Evolutionary conservation across 495 filamentous ascomycete genomes (phyloP).

Genomic region (Chaetomium tenue): DNA sequence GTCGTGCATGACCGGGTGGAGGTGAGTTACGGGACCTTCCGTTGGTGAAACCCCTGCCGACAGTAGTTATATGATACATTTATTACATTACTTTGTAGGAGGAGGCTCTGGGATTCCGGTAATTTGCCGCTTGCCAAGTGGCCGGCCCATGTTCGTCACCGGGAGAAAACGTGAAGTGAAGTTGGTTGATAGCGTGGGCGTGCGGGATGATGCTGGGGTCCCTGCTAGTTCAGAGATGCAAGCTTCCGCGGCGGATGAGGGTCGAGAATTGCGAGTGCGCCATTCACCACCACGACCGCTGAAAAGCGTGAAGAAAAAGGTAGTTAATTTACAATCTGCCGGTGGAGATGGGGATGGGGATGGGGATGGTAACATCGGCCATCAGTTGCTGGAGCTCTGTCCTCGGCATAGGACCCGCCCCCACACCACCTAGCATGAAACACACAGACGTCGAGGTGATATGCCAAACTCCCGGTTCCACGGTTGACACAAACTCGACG

Average conservation of each 20-base stretch:
- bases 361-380: slow-evolving; percentile 1
- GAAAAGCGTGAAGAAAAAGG: no score
- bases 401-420: slow-evolving; percentile 12
- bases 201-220: neutral
- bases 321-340: neutral
- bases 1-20: neutral
- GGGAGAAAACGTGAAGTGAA: slow-evolving; percentile 11
- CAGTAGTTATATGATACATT: no score
- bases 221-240: neutral
- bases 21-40: slow-evolving; percentile 3
- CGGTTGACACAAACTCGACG: neutral
- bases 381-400: neutral
- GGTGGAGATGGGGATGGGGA: neutral
- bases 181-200: slow-evolving; percentile 1
- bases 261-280: neutral
- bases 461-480: neutral
- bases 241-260: neutral
- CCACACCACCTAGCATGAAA: slow-evolving; percentile 10
- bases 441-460: slow-evolving; percentile 3
- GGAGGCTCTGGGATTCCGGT: slow-evolving; percentile 30
- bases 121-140: slow-evolving; percentile 36
- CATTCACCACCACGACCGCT: neutral
- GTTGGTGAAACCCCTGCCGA: neutral
- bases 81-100: neutral
- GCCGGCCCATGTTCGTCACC: slow-evolving; percentile 26